Base-by-base conservation (phyloP, 495 filamentous ascomycete species). In the Bathelium albidoporum region DNA sequence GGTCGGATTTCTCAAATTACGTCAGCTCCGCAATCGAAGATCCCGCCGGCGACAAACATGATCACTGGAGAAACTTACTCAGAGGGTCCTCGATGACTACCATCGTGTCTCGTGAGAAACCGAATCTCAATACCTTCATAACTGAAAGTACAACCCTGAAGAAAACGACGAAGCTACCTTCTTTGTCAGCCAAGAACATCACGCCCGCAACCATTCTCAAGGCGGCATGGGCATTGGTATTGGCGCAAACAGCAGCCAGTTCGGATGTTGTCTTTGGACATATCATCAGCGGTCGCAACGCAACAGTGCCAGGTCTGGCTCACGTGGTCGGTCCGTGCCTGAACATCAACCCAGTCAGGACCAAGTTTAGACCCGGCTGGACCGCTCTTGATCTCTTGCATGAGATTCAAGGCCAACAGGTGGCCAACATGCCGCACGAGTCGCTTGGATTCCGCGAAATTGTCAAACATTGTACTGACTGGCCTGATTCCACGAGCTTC, bases 321-420 rank as follows among this genome's bases (percentile, higher is more conserved):
- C 77, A 71, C 64, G 82, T 81, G 20, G 74, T 83, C 52, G 82
- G 83, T 0, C 81, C 81, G 4, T 87, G 84, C 66, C 72, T 86
- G 61, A 86, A 87, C 65, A 75, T 85, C 18, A 71, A 86, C 1
- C 84, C 84, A 0, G 79, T 86, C 0, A 76, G 83, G 9, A 80
- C 86, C 20, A 73, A 74, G 12, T 78, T 85, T 62, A 66, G 72
- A 16, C 74, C 77, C 4, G 73, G 71, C 24, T 80, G 76, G 78
- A 83, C 77, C 7, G 77, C 71, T 1, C 71, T 82, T 1, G 77
- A 83, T 24, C 75, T 86, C 4, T 78, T 85, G 62, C 75, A 74
- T 16, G 80, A 75, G 43, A 74, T 85, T 34, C 84, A 87, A 64
- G 77, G 82, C 31, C 82, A 86, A 59, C 80, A 84, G 44, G 76